Base-by-base conservation (phyloP, 2,329 filamentous ascomycete species). In the Trichophyton benhamiae region DNA sequence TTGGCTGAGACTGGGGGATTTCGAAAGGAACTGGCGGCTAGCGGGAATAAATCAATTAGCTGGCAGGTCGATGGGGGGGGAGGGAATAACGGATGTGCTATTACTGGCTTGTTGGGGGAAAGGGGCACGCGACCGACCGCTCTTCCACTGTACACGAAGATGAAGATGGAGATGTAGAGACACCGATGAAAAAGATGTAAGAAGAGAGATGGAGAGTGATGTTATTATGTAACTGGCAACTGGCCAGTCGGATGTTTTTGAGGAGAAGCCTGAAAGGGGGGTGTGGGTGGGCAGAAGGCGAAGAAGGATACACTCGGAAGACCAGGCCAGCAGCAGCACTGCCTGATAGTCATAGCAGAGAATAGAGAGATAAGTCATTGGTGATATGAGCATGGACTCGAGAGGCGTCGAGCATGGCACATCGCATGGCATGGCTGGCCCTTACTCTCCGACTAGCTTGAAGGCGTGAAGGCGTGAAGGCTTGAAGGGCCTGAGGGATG, bases 1-100 rank as follows among this genome's bases (percentile, higher is more conserved):
- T 55, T 55, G 52, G 52, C 52, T 9, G 49, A 9, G 11, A 22
- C 22, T 53, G 52, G 52, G 52, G 52, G 38, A 55, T 55, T 55
- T 55, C 52, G 52, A 55, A 55, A 55, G 52, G 52, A 55, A 55
- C 52, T 55, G 52, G 52, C 52, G 52, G 52, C 52, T 55, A 55
- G n/a, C 52, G 30, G 33, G 33, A 38, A 3, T 38, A 38, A 38
- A 38, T 38, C 6, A 30, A 30, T 30, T 30, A 27, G 52, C 52
- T 55, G 33, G n/a, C 27, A 33, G 33, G 52, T 36, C 13, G 11
- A 53, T 33, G 25, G 49, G 11, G 25, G 9, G 30, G 17, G 33
- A 38, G 8, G 22, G 11, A 53, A 25, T 27, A 30, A 27, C 4
- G 33, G 33, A 11, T 38, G 33, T 38, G 33, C 11, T 38, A 38